Percentiles rank a stretch among this genome's conserved stretches.
Conservation (phyloP, 768 basidiomycete genomes). For the Podaxis pistillaris region DNA sequence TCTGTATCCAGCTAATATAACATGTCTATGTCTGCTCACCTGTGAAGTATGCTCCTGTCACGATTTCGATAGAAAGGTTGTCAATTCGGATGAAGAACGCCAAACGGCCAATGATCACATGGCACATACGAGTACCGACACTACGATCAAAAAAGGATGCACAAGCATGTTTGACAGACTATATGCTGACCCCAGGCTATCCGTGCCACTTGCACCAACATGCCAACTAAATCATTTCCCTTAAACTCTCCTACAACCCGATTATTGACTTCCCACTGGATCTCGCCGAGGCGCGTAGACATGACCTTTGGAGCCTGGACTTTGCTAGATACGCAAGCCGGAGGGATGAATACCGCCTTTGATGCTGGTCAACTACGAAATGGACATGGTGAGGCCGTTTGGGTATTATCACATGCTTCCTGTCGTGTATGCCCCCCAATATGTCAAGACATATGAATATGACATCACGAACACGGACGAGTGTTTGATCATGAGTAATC, state of each 20-base stretch:
- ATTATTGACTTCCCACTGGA: no score
- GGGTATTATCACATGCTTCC: slow-evolving; percentile 91
- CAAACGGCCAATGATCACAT: slow-evolving; percentile 39
- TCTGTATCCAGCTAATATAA: no score
- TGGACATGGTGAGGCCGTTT: slow-evolving; percentile 87
- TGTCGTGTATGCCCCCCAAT: slow-evolving; percentile 78
- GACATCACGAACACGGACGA: slow-evolving; percentile 84
- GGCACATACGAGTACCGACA: no score
- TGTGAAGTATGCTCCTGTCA: no score
- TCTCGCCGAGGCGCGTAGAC: slow-evolving; percentile 35
- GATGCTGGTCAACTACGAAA: slow-evolving; percentile 88
- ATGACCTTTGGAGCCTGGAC: slow-evolving; percentile 92
- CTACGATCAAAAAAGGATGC: no score
- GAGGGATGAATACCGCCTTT: slow-evolving; percentile 94
- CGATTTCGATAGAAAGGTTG: no score
- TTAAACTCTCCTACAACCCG: no score
- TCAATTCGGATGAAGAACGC: no score
- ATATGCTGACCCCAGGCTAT: no score
- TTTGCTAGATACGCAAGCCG: slow-evolving; percentile 80
- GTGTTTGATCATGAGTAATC: slow-evolving; percentile 94
- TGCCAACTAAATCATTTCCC: no score
- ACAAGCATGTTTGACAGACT: no score
- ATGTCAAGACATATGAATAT: slow-evolving; percentile 55
- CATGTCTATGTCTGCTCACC: not conserved
- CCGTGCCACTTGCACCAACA: no score